Conservation (phyloP, 2,329 filamentous ascomycete genomes). For the Geoglossum cookeanum region DNA sequence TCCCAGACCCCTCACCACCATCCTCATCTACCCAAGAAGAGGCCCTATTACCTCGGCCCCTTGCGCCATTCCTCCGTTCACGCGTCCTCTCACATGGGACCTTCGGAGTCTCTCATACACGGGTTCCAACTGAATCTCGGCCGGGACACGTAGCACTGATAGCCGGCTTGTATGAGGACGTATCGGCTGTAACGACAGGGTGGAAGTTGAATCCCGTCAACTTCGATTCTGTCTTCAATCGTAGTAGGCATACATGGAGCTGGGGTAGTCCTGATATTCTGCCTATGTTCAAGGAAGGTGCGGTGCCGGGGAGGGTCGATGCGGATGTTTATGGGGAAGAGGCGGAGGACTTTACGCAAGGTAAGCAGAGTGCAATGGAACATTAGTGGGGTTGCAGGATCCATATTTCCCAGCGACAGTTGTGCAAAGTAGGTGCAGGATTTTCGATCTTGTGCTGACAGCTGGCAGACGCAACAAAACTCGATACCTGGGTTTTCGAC, state of each 20-base stretch:
- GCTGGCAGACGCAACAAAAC: constrained; percentile 42
- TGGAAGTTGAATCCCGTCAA: constrained; percentile 98
- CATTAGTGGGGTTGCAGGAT: not conserved
- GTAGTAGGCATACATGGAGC: constrained; percentile 92
- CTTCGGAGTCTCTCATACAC: constrained; percentile 91
- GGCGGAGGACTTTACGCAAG: constrained; percentile 69
- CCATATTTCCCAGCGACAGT: not conserved
- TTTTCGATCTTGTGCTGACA: not conserved
- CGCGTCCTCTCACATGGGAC: constrained; percentile 77
- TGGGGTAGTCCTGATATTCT: constrained; percentile 97
- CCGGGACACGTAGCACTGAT: constrained; percentile 95
- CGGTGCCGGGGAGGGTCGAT: constrained; percentile 69
- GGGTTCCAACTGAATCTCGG: constrained; percentile 88
- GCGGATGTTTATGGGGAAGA: constrained; percentile 71
- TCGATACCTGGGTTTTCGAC: constrained; percentile 94
- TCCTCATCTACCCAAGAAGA: constrained; percentile 33
- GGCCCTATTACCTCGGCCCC: constrained; percentile 46
- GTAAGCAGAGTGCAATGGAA: not conserved
- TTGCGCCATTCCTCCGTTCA: constrained; percentile 82
- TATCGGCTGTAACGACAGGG: constrained; percentile 88
- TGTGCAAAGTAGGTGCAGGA: not conserved
- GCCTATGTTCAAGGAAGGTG: constrained; percentile 92
- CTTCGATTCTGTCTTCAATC: constrained; percentile 97
- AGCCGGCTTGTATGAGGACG: constrained; percentile 91
- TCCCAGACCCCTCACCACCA: constrained; percentile 62